Base-by-base conservation (phyloP, 192 early-diverging fungal species). In the Coemansia sp. region DNA sequence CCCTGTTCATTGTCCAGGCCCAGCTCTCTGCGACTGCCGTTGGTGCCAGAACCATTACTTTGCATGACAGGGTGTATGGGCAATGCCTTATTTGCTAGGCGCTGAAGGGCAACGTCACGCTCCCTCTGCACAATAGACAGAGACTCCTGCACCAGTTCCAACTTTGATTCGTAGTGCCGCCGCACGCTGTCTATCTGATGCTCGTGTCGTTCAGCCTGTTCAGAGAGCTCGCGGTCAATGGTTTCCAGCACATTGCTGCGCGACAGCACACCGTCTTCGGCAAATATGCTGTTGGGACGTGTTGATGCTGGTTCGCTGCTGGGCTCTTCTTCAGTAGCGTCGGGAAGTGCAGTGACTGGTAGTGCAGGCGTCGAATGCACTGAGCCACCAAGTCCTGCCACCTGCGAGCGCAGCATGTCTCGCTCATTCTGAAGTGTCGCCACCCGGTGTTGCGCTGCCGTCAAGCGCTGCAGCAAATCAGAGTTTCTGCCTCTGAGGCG, bases 121-220 rank as follows among this genome's bases (percentile, higher is more conserved):
- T 80, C 77, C 65, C 68, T 70, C 8, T 80, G 71, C 49, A 80
- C 68, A 47, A 80, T 63, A 4, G 67, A 49, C 57, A 80, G 58
- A 3, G 77, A 53, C 62, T 80, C 77, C 10, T 65, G 77, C 23
- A 68, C 28, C 22, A 80, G 77, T 55, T 80, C 77, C 1, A 80
- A 60, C 54, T 73, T 73, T 10, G 71, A 70, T 55, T 69, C 71
- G 58, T 73, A 80, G 47, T 80, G 71, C 5, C 71, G 64, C 12
- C 77, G 77, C 56, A 80, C 77, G 27, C 71, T 74, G 60, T 38
- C 67, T 19, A 80, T 80, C 54, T 80, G 77, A 12, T 80, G 64
- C 61, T 80, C 77, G 52, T 80, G 77, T 49, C 77, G 71, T 58
- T 73, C 67, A 19, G 77, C 77, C 53, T 80, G 77, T 53, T 74